A percentile compares a stretch with the other conserved stretches of the same genome.
Conservation (phyloP, 805 yeast species). For the Starmerella vitae region DNA sequence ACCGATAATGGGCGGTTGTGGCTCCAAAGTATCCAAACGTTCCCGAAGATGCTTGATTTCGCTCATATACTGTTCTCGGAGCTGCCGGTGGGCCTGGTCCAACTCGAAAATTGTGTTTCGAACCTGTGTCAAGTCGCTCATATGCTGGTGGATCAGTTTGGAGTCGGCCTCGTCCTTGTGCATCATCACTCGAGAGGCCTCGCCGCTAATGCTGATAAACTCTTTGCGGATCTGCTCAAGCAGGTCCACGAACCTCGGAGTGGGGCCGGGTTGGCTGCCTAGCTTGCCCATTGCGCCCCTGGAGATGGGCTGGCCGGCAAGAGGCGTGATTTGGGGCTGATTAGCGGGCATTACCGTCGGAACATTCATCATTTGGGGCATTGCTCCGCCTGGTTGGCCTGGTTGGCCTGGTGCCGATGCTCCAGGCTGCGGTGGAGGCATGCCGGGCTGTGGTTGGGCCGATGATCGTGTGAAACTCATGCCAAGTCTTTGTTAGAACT, state of each 20-base stretch:
- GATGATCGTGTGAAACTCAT: background rate
- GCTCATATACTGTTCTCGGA: constrained; percentile 92
- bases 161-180: constrained; percentile 88
- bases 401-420: constrained; percentile 6
- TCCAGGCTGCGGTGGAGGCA: background rate
- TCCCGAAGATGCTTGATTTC: constrained; percentile 75
- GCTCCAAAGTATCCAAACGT: constrained; percentile 45
- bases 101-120: constrained; percentile 88
- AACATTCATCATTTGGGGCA: no score
- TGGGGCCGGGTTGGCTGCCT: constrained; percentile 7
- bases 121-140: constrained; percentile 84
- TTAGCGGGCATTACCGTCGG: no score
- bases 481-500: no score
- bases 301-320: no score
- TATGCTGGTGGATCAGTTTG: constrained; percentile 68
- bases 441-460: background rate
- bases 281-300: no score
- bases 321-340: no score
- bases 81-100: constrained; percentile 84
- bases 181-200: constrained; percentile 71
- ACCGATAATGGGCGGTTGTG: constrained; percentile 11
- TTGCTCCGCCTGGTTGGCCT: no score
- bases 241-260: constrained; percentile 48
- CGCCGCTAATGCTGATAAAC: constrained; percentile 70
- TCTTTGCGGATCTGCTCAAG: constrained; percentile 87